A percentile compares a stretch with the other conserved stretches of the same genome.
Conservation (phyloP, 768 basidiomycete genomes). For the Mrakia blollopis region DNA sequence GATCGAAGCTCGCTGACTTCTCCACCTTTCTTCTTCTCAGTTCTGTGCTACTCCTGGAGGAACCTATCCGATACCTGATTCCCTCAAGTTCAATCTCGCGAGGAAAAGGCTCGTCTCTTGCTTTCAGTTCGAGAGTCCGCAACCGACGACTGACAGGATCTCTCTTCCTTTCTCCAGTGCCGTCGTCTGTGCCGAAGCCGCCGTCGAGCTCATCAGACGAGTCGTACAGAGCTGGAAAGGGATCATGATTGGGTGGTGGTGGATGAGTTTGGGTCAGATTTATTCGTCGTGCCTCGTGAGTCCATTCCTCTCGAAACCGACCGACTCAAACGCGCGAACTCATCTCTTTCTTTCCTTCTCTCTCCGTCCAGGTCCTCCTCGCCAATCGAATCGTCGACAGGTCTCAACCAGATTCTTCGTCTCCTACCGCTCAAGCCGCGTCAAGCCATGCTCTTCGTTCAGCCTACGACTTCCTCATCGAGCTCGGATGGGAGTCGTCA, state of each 20-base stretch:
- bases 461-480: conserved; percentile 25
- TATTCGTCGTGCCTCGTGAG: conserved; percentile 24
- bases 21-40: background rate
- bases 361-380: conserved; percentile 14
- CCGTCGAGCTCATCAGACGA: background rate
- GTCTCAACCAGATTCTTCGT: background rate
- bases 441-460: background rate
- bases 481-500: conserved; percentile 25
- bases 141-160: background rate
- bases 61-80: conserved; percentile 24
- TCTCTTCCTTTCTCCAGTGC: background rate
- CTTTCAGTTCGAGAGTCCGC: background rate
- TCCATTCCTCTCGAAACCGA: background rate
- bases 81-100: conserved; percentile 28
- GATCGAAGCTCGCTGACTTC: background rate
- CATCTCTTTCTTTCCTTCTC: too few relatives aligned
- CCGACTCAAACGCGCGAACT: background rate
- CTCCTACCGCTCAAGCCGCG: background rate
- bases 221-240: conserved; percentile 14
- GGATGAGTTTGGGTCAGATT: conserved; percentile 24
- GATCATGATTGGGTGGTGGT: conserved; percentile 9
- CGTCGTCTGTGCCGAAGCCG: conserved; percentile 14
- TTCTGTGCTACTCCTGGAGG: conserved; percentile 32
- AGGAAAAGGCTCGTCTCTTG: conserved; percentile 8
- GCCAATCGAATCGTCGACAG: conserved; percentile 28